Conservation (phyloP, 768 basidiomycete genomes). For the Mycena haematopus region DNA sequence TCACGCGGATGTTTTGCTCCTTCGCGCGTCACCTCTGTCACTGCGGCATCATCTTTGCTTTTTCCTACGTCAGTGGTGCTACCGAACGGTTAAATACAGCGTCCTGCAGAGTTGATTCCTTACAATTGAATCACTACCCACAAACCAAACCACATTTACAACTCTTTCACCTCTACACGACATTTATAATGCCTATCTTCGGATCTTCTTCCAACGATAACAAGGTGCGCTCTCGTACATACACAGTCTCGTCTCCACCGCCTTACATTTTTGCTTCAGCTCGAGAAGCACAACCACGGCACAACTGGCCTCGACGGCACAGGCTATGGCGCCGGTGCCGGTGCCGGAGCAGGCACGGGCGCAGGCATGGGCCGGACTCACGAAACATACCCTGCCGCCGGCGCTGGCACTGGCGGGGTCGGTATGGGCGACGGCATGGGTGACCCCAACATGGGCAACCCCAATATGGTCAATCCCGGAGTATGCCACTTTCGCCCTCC, state of each 20-base stretch:
- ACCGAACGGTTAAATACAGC: constrained; percentile 3
- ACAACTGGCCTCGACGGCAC: not conserved
- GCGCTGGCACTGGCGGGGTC: not conserved
- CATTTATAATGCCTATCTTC: constrained; percentile 21
- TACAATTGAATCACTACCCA: no score
- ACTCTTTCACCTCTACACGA: not conserved
- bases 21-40: not conserved
- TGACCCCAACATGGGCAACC: constrained; percentile 6
- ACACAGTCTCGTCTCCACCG: not conserved
- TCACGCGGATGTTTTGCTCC: not conserved
- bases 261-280: constrained; percentile 4
- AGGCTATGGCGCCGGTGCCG: not conserved
- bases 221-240: constrained; percentile 4
- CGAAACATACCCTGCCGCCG: not conserved
- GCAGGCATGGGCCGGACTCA: not conserved
- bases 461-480: not conserved
- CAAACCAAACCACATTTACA: constrained; percentile 4
- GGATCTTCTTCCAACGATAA: constrained; percentile 14
- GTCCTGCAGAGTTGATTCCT: not conserved
- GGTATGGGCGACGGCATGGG: constrained; percentile 8
- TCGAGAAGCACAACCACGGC: constrained; percentile 7
- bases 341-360: not conserved
- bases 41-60: not conserved
- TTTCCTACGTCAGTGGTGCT: constrained; percentile 16
- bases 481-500: not conserved